Base-by-base conservation (phyloP, 2,329 filamentous ascomycete genomes). In the Clonostachys chloroleuca region DNA sequence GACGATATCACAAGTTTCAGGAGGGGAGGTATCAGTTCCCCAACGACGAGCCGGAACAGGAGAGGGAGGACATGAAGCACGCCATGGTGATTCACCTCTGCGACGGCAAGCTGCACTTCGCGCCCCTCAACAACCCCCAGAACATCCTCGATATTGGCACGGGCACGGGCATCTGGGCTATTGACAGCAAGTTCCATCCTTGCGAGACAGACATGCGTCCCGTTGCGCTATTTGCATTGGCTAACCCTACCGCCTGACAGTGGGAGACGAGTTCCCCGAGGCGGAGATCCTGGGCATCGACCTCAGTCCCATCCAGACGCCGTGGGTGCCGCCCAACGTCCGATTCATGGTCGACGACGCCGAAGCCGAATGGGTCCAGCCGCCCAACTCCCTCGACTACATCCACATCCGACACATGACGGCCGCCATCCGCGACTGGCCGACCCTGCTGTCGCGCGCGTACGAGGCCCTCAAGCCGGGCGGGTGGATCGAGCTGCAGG, bases 131-230 rank as follows among this genome's bases (percentile, higher is more conserved):
- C 12, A 57, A 63, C 10, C 54, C 50, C 12, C 54, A 73, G 42
- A 56, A 55, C 45, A 55, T 74, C 5, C 57, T 73, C 17, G 72
- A 75, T 50, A 51, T 75, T 33, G 72, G 71, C 64, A 61, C 50
- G 51, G 64, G 44, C 3, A 78, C 77, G 2, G 78, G 79, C 5
- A 74, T 78, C 49, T 81, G 78, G 78, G 72, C 77, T 4, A 60
- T 56, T n/a, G 36, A n/a, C 36, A 39, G 36, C n/a, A 75, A 42
- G 24, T 30, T 10, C 1, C 61, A 62, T 8, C 52, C 58, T 36
- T 66, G 61, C 62, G 58, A 60, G n/a, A 55, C 61, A 1, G 62
- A 66, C 44, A 1, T 61, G 65, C 24, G 24, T 30, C 24, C 9
- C 6, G 9, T 30, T 9, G 24, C 7, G 24, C 24, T 10, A 30